These are phyloP conservation scores for Suhomyces anneliseae DNA, from an alignment of 1,139 yeast species.

Conservation along the genomic window DNA sequence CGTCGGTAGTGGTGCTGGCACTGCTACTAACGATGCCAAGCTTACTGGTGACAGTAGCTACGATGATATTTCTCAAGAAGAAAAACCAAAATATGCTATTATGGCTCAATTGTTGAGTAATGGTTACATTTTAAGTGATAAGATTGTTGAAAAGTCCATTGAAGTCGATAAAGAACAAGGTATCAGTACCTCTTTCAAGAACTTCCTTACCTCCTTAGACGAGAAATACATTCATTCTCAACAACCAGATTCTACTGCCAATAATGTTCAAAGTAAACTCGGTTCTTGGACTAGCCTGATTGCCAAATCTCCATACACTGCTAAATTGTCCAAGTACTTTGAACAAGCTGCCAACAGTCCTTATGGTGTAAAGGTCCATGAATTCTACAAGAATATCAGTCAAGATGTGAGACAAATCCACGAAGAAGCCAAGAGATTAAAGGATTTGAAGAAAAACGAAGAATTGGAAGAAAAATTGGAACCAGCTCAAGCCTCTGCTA, in stretches of 20 bases:
- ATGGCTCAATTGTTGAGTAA: conserved; percentile 74
- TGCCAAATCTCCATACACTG: conserved; percentile 20
- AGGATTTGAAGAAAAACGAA: conserved; percentile 51
- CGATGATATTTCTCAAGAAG: conserved; percentile 68
- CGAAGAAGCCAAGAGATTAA: conserved; percentile 69
- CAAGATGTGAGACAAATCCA: conserved; percentile 65
- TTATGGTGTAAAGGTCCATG: conserved; percentile 53
- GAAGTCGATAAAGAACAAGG: conserved; percentile 69
- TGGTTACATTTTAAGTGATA: conserved; percentile 69
- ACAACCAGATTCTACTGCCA: conserved; percentile 37
- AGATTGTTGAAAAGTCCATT: conserved; percentile 57
- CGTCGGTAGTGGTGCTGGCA: conserved; percentile 4
- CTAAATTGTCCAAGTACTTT: conserved; percentile 45
- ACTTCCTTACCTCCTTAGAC: conserved; percentile 57
- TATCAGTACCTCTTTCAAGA: conserved; percentile 53
- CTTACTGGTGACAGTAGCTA: conserved; percentile 34
- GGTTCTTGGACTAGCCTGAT: conserved; percentile 10
- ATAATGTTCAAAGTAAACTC: conserved; percentile 15
- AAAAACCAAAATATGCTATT: conserved; percentile 74
- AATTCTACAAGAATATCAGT: conserved; percentile 52
- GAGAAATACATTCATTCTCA: conserved; percentile 58
- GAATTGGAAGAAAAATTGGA: conserved; percentile 4
- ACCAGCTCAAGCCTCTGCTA: conserved; percentile 8
- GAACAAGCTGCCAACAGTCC: conserved; percentile 45
- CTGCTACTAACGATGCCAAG: conserved; percentile 23